Evolutionary conservation across 495 filamentous ascomycete species (phyloP).

Genomic region (Penicillium alfredii): DNA sequence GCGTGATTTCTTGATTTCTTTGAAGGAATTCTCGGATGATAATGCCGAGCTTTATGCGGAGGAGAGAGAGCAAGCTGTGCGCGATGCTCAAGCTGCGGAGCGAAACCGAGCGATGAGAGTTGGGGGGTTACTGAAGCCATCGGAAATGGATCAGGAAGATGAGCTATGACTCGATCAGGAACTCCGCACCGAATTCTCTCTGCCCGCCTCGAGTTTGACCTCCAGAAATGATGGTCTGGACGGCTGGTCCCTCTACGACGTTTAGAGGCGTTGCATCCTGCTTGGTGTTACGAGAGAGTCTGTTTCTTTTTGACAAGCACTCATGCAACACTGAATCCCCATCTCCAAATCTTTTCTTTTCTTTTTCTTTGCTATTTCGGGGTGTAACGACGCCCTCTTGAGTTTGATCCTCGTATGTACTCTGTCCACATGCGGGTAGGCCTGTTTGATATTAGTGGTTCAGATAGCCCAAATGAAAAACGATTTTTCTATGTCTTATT

Average conservation of each 20-base stretch:
- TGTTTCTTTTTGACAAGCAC: not conserved
- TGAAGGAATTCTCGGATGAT: slow-evolving; percentile 89
- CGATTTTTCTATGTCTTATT: not conserved
- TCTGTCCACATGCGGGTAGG: not conserved
- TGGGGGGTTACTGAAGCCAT: slow-evolving; percentile 84
- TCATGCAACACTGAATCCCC: not conserved
- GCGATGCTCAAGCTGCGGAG: slow-evolving; percentile 73
- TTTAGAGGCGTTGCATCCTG: too few relatives aligned
- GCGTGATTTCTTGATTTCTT: slow-evolving; percentile 92
- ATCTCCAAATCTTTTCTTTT: not conserved
- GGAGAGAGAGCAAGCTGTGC: slow-evolving; percentile 79
- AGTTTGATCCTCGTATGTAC: slow-evolving; percentile 1
- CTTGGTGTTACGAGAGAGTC: too few relatives aligned
- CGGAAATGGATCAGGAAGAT: slow-evolving; percentile 85
- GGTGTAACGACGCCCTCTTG: not conserved
- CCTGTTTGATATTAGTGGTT: slow-evolving; percentile 8
- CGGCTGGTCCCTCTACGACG: slow-evolving; percentile 38
- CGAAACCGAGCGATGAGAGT: slow-evolving; percentile 86
- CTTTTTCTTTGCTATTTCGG: not conserved
- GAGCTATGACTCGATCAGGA: slow-evolving; percentile 81
- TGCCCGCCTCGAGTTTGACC: slow-evolving; percentile 8
- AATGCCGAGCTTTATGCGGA: slow-evolving; percentile 87
- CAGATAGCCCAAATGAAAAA: too few relatives aligned
- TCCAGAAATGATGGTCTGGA: slow-evolving; percentile 26
- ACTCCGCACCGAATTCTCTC: slow-evolving; percentile 51